phyloP scores from a whole-genome alignment of 495 filamentous ascomycete genomes.

The Lichina pygmaea region DNA sequence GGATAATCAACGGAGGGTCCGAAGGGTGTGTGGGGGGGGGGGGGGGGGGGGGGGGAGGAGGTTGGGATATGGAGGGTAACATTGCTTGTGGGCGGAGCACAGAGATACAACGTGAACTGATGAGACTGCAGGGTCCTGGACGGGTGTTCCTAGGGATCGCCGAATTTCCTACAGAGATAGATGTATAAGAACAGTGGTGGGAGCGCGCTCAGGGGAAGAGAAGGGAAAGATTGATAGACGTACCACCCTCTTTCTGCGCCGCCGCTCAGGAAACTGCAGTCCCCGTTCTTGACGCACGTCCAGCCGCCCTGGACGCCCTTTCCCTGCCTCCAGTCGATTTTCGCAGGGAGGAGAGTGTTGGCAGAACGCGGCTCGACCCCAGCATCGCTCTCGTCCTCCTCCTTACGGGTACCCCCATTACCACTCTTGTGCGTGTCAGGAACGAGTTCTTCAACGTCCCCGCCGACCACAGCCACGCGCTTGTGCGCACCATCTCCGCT shows the following conservation, averaged over 20 bases:
- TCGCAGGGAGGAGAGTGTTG: conserved; percentile 1
- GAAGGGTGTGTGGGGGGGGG: not conserved
- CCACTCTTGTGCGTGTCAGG: conserved; percentile 2
- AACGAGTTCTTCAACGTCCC: not conserved
- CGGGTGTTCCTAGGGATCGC: not conserved
- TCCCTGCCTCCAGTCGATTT: conserved; percentile 27
- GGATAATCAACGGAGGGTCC: too few species aligned
- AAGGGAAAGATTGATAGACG: conserved; percentile 9
- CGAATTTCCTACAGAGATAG: not conserved
- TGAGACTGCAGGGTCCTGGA: not conserved
- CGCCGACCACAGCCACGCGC: not conserved
- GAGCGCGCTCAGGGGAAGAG: not conserved
- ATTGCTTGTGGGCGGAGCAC: not conserved
- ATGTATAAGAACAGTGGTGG: not conserved
- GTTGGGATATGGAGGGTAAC: too few species aligned
- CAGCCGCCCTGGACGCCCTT: conserved; percentile 58
- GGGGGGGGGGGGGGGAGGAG: not conserved
- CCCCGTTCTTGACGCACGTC: conserved; percentile 52
- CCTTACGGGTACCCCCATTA: conserved; percentile 5
- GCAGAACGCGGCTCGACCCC: conserved; percentile 16
- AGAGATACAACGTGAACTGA: not conserved
- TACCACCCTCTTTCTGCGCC: conserved; percentile 82
- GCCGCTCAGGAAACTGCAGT: conserved; percentile 48
- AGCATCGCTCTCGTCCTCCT: conserved; percentile 10
- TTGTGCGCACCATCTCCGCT: conserved; percentile 8